Evolutionary conservation across 139 green algal species (phyloP).

Genomic region (Eudorina sp.): DNA sequence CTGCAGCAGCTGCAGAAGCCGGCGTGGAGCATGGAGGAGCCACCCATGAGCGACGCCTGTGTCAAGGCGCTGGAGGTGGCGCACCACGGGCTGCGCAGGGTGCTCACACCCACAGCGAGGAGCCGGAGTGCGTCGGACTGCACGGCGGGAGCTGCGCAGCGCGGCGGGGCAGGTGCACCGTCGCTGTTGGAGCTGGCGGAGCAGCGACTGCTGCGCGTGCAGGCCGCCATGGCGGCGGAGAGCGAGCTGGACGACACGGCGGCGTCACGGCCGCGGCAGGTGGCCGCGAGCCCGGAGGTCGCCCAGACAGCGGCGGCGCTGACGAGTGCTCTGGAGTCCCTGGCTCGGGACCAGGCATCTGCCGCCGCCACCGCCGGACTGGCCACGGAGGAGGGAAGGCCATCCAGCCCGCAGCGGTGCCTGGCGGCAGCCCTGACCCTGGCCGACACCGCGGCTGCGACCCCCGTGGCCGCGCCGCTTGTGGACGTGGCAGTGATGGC

Average conservation of each 20-base stretch:
- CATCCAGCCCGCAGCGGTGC: not conserved
- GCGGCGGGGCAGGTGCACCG: not conserved
- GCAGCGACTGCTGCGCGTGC: no score
- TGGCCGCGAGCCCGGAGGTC: not conserved
- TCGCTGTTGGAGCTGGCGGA: no score
- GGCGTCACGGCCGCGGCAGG: not conserved
- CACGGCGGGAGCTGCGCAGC: not conserved
- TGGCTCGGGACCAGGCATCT: not conserved
- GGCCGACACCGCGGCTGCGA: not conserved
- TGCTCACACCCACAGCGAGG: slow-evolving; percentile 23
- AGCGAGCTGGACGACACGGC: not conserved
- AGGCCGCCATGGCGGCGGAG: not conserved
- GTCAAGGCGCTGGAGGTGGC: slow-evolving; percentile 19
- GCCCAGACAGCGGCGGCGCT: not conserved
- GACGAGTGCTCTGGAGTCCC: not conserved
- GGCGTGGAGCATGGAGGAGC: not conserved
- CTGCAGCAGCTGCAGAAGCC: not conserved
- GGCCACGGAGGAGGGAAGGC: not conserved
- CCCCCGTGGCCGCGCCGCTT: not conserved
- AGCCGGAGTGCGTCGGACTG: slow-evolving; percentile 7
- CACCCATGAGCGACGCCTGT: slow-evolving; percentile 8
- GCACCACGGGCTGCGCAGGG: not conserved
- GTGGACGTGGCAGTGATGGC: no score
- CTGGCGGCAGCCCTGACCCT: not conserved
- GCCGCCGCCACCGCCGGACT: not conserved